Percentiles rank a stretch among this genome's conserved stretches.
Evolutionary conservation across 108 stramenopile genomes (phyloP).

Genomic region (Nannochloropsis gaditana): DNA sequence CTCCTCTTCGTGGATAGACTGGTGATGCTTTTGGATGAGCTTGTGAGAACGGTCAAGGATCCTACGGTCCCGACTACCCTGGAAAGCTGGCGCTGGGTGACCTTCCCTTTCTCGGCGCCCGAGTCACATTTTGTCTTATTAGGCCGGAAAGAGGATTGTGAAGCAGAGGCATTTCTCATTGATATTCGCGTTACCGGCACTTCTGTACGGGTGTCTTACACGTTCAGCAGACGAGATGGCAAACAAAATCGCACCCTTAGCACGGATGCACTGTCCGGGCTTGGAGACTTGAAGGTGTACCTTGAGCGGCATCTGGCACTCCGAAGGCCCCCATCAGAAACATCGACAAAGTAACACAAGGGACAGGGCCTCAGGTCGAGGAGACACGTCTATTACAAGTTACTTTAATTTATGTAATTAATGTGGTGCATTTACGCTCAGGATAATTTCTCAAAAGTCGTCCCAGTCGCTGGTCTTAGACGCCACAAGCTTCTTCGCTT

Average conservation of each 20-base stretch:
- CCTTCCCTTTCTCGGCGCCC: neutral
- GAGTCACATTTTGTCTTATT: neutral
- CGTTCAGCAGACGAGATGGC: neutral
- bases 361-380: too few relatives aligned
- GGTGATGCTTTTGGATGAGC: neutral
- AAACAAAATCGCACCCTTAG: neutral
- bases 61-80: neutral
- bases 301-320: neutral
- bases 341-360: too few relatives aligned
- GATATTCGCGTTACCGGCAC: neutral
- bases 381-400: too few relatives aligned
- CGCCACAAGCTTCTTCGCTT: neutral
- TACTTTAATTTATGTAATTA: too few relatives aligned
- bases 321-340: neutral
- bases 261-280: neutral
- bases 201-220: neutral
- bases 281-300: neutral
- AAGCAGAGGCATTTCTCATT: neutral
- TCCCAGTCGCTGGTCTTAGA: neutral
- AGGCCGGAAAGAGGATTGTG: neutral
- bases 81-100: neutral
- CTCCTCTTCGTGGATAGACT: neutral
- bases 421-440: too few relatives aligned
- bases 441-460: neutral
- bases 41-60: neutral